A percentile compares a stretch with the other conserved stretches of the same genome.
phyloP scores from a whole-genome alignment of 257 asterid genomes.

The Handroanthus guayacan region DNA sequence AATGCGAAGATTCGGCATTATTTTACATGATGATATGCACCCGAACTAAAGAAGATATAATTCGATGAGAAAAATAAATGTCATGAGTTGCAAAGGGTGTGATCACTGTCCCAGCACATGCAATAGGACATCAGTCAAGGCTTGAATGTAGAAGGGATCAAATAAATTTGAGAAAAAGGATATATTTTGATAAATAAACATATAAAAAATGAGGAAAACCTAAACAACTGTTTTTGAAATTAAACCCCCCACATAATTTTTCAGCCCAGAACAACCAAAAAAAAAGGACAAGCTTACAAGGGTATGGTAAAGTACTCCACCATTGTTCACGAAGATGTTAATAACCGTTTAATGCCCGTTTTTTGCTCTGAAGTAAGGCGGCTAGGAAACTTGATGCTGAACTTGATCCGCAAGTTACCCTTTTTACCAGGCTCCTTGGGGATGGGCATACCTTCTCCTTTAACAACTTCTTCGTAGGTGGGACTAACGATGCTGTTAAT shows the following conservation, averaged over 20 bases:
- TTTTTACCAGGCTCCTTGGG: constrained; percentile 85
- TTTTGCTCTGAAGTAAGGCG: constrained; percentile 93
- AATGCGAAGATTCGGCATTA: background rate
- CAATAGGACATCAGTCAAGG: background rate
- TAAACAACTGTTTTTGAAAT: constrained; percentile 26
- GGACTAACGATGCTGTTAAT: constrained; percentile 69
- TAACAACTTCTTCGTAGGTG: constrained; percentile 75
- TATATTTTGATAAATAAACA: constrained; percentile 32
- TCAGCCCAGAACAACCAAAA: constrained; percentile 8
- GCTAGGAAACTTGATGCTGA: constrained; percentile 79
- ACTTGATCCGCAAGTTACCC: constrained; percentile 80
- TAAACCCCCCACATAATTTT: constrained; percentile 30
- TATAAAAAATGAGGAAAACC: constrained; percentile 28
- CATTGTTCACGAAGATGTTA: constrained; percentile 56
- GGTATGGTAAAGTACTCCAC: constrained; percentile 35
- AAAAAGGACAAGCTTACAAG: constrained; percentile 41
- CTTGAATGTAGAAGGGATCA: constrained; percentile 2
- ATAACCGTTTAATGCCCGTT: constrained; percentile 70
- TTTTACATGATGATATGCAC: background rate
- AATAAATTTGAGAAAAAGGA: constrained; percentile 24
- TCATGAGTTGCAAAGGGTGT: background rate
- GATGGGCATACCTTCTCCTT: constrained; percentile 95
- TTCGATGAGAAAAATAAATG: background rate
- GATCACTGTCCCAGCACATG: background rate
- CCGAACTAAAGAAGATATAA: background rate